Percentiles rank a stretch among this genome's conserved stretches.
These are phyloP conservation scores for Cymbidium sinense DNA, from an alignment of 106 monocot species.

Conservation along the genomic window DNA sequence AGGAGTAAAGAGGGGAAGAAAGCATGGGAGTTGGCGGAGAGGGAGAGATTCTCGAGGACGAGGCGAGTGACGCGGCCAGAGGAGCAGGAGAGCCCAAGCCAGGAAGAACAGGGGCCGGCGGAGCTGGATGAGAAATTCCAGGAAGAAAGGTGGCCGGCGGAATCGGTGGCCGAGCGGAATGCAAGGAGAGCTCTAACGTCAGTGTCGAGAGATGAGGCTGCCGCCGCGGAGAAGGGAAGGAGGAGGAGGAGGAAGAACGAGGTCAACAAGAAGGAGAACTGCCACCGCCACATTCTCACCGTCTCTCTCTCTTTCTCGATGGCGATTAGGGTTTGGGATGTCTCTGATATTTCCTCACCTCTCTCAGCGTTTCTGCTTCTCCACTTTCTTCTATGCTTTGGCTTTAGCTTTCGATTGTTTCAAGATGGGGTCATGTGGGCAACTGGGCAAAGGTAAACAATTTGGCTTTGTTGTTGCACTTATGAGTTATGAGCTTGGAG, in stretches of 20 bases:
- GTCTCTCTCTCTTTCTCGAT: not conserved
- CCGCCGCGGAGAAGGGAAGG: not conserved
- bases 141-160: constrained; percentile 12
- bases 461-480: no score
- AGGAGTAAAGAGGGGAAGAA: constrained; percentile 25
- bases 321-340: no score
- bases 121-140: constrained; percentile 37
- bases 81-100: constrained; percentile 63
- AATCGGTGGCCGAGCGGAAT: constrained; percentile 29
- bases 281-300: not conserved
- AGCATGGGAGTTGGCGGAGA: constrained; percentile 25
- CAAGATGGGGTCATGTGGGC: no score
- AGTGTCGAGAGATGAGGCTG: not conserved
- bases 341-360: no score
- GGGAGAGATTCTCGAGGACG: constrained; percentile 49
- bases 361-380: no score
- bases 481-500: no score
- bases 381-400: no score
- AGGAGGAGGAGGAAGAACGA: not conserved
- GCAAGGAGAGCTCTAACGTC: constrained; percentile 30
- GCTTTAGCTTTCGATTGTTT: no score
- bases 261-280: not conserved
- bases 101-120: constrained; percentile 37
- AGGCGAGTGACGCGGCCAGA: constrained; percentile 46
- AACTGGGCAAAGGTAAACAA: no score